phyloP scores from a whole-genome alignment of 345 rosid species.

The Lepidium aucheri region DNA sequence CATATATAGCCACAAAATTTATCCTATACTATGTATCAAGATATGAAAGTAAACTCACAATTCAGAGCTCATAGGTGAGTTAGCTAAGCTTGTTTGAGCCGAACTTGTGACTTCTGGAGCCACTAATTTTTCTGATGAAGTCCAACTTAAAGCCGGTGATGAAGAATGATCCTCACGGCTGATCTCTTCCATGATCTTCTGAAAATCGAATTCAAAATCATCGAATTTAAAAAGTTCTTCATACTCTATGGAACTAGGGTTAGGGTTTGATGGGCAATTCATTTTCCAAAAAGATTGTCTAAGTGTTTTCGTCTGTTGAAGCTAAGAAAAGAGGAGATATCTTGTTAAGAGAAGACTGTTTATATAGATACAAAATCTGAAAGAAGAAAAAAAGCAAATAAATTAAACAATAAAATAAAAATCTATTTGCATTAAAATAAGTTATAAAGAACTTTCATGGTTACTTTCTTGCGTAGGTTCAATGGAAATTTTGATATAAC shows the following conservation, averaged over 20 bases:
- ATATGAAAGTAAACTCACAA: conserved; percentile 5
- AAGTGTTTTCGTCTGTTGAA: background rate
- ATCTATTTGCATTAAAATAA: conserved; percentile 7
- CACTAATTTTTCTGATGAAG: conserved; percentile 19
- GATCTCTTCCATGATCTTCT: conserved; percentile 16
- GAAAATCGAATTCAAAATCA: conserved; percentile 1
- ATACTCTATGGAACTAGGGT: conserved; percentile 16
- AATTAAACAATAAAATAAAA: background rate
- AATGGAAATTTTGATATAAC: conserved; percentile 1
- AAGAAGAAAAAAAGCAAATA: background rate
- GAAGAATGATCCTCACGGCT: conserved; percentile 16
- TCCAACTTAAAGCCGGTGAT: conserved; percentile 17
- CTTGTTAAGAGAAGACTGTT: conserved; percentile 1
- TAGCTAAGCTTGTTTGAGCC: conserved; percentile 9
- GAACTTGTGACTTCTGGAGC: conserved; percentile 20
- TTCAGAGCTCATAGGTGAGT: conserved; percentile 17
- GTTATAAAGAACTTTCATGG: background rate
- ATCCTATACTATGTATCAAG: no score
- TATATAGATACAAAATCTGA: conserved; percentile 9
- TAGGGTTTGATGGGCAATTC: conserved; percentile 29
- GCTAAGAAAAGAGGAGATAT: conserved; percentile 13
- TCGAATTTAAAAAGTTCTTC: conserved; percentile 4
- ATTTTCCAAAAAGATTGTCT: background rate
- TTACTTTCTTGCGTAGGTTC: background rate
- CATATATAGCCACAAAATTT: no score